Evolutionary conservation across 306 rosid species (phyloP), one percentile per base, ranked within the genome.

Genomic region (Oxytropis ochrocephala): DNA sequence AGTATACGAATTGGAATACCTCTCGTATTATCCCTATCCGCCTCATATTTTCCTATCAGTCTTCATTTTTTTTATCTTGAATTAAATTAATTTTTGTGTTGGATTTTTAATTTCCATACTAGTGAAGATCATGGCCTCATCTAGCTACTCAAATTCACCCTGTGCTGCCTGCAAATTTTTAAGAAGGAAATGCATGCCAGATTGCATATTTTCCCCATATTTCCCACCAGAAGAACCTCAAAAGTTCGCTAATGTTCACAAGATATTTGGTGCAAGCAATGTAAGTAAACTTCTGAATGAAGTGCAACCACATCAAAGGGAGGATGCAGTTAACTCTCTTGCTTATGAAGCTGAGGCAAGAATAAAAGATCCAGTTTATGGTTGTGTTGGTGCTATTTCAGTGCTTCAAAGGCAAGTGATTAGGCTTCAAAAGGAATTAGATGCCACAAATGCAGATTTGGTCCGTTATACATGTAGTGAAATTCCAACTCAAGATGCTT

Each of bases 261-360:
- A 89, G 57, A 89, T 89, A 51, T 92, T 92, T 60, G 98, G 98
- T 1, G 98, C 98, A 7, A 92, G 98, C 83, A 92, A 92, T 48
- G 98, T 92, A 2, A 86, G 92, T 9, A 92, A 92, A 55, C 88
- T 92, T 11, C 85, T 92, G 36, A 87, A 92, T 8, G 98, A 92
- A 62, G 92, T 92, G 2, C 86, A 16, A 32, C 89, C 96, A 2
- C 95, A 89, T 46, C 98, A 89, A 19, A 83, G 98, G 27, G 98
- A 92, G 52, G 98, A 92, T 44, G 95, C 98, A 0, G 98, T 92
- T 36, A 92, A 89, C 77, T 92, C 98, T 47, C 82, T 92, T 55
- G 98, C 98, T 14, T 92, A 92, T 12, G 98, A 92, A 59, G 98
- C 96, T 6, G 98, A 86, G 76, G 98, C 98, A 0, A 65, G 96